Percentiles rank a stretch among this genome's conserved stretches.
Conservation (phyloP, 116 monocot species). For the Phalaenopsis hybrid region DNA sequence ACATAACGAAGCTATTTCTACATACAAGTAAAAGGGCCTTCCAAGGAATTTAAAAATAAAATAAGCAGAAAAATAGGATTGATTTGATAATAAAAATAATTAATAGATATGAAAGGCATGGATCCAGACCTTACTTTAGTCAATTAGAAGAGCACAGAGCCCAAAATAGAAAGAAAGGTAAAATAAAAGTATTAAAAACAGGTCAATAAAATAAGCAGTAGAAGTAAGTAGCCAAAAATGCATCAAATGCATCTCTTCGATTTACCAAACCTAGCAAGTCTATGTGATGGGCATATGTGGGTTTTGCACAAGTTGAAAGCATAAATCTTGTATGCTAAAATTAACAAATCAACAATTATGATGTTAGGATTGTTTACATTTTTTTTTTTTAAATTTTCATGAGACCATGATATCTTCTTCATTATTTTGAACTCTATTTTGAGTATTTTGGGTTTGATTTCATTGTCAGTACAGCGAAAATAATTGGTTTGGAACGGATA, state of each 20-base stretch:
- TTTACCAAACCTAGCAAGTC: neutral
- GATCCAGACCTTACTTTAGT: neutral
- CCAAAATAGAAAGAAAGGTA: neutral
- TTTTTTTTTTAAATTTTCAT: neutral
- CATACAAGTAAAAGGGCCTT: neutral
- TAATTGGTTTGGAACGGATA: neutral
- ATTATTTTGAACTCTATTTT: neutral
- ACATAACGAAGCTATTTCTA: conserved; percentile 3
- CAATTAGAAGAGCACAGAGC: neutral
- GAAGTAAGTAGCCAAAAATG: neutral
- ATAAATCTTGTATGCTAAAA: neutral
- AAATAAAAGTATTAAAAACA: neutral
- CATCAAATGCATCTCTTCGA: neutral
- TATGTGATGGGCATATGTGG: neutral
- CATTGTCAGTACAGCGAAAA: neutral
- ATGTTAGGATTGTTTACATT: neutral
- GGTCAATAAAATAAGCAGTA: neutral
- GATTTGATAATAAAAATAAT: neutral
- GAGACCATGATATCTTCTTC: neutral
- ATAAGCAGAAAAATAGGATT: neutral
- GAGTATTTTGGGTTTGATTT: neutral
- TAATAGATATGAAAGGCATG: neutral
- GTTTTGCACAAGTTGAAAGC: neutral
- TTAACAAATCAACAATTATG: neutral
- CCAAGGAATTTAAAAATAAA: neutral